Base-by-base conservation (phyloP, 768 basidiomycete genomes). In the Symmetrospora coprosmae region DNA sequence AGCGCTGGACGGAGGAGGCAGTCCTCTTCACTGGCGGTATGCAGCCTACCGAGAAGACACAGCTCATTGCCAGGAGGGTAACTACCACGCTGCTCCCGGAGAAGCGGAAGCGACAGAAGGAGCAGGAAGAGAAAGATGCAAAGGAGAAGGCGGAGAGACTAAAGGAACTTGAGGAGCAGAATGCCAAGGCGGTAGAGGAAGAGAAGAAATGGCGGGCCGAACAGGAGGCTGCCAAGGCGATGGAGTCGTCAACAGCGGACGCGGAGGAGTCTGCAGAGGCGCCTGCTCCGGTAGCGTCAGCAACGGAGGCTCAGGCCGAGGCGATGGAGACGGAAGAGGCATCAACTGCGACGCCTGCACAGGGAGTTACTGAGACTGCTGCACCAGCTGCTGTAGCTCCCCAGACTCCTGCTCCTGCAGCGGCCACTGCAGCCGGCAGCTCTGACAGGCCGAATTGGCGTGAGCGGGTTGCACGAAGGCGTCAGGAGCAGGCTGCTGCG, bases 131-230 rank as follows among this genome's bases (percentile, higher is more conserved):
- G 72, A 74, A 50, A 70, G 70, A 46, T 58, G 66, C 65, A 23
- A 68, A 72, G 49, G 72, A 72, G 23, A 74, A 75, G 43, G 78
- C 77, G n/a, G 73, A 71, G 76, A 76, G 71, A 74, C 78, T 80
- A 65, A 79, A 76, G 53, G 66, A 68, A 43, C 47, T 45, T 11
- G 49, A 55, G 14, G 50, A 39, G 25, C 62, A 66, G 59, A 41
- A 35, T 6, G 81, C 45, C 46, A 78, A 81, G 66, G 78, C 76
- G 55, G 63, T 61, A 30, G 50, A 60, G 34, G 60, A 64, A 35
- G 30, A 16, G 16, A 56, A 62, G 49, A 34, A 46, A 25, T 38
- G 46, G 37, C 66, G 56, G 31, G 66, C 60, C 31, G 53, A 31
- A 17, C 39, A 34, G 23, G 25, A 16, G 27, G 28, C 38, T n/a